Conservation (phyloP, 148 eudicot genomes). For the Limonium bicolor region DNA sequence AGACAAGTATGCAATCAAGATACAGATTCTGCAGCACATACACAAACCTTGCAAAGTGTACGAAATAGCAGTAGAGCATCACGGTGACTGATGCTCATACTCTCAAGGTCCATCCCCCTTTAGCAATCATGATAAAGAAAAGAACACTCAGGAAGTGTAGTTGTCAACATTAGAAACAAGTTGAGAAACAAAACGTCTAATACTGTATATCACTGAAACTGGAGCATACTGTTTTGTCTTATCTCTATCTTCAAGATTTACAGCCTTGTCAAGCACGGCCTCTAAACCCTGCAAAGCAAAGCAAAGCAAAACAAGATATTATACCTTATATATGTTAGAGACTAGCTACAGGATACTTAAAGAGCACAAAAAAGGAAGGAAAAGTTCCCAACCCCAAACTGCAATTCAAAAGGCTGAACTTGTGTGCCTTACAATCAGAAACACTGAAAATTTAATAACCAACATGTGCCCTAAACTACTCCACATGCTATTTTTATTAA, state of each 20-base stretch:
- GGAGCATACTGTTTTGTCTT: slow-evolving; percentile 51
- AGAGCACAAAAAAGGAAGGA: background rate
- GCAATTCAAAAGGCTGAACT: too few relatives aligned
- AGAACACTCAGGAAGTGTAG: background rate
- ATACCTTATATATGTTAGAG: background rate
- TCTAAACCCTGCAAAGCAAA: slow-evolving; percentile 63
- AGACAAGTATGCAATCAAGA: slow-evolving; percentile 1
- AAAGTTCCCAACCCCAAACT: too few relatives aligned
- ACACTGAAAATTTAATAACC: too few relatives aligned
- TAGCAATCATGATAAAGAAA: slow-evolving; percentile 1
- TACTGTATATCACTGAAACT: slow-evolving; percentile 3
- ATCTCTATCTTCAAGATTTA: slow-evolving; percentile 74
- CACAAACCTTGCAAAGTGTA: slow-evolving; percentile 89
- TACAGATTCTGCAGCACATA: background rate
- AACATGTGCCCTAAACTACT: too few relatives aligned
- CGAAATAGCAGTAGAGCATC: slow-evolving; percentile 94
- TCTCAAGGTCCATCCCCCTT: slow-evolving; percentile 79
- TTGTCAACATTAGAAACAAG: background rate
- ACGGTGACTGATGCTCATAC: slow-evolving; percentile 74
- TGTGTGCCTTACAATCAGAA: too few relatives aligned
- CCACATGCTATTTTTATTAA: too few relatives aligned
- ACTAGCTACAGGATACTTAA: background rate
- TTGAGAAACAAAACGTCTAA: slow-evolving; percentile 2
- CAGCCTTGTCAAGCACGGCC: slow-evolving; percentile 98
- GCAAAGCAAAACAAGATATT: background rate